phyloP scores from a whole-genome alignment of 2,329 filamentous ascomycete species.

The Malbranchea cinnamomea region DNA sequence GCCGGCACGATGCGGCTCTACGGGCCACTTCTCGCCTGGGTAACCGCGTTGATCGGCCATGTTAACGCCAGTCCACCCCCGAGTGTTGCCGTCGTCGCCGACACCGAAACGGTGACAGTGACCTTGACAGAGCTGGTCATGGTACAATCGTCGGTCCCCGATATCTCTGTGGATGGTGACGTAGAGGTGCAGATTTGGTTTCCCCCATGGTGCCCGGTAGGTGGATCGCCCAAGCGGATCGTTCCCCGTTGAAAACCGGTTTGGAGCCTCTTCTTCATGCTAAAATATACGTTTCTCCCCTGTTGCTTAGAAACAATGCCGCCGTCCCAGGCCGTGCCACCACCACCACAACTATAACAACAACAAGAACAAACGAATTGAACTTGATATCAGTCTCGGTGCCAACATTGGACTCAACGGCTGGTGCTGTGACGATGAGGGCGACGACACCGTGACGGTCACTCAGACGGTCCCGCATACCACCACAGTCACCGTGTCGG shows the following conservation, averaged over 20 bases:
- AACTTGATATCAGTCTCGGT: background rate
- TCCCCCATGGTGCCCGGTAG: background rate
- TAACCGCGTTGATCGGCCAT: no score
- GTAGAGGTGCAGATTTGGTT: background rate
- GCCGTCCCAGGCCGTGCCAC: background rate
- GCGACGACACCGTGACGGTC: constrained; percentile 2
- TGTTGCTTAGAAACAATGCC: background rate
- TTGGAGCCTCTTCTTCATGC: background rate
- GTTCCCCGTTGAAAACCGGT: background rate
- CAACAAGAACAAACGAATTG: background rate
- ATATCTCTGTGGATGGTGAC: no score
- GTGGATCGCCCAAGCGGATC: no score
- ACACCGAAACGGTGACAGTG: no score
- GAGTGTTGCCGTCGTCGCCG: no score
- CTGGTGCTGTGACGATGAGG: background rate
- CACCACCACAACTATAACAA: background rate
- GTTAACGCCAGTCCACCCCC: no score
- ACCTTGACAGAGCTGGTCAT: no score
- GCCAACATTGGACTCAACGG: background rate
- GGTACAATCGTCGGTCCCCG: no score
- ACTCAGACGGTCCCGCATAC: constrained; percentile 9
- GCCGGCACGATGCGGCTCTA: no score
- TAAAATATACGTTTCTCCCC: background rate
- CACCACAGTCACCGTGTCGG: constrained; percentile 9
- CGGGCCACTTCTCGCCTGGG: no score